Conservation (phyloP, 2,329 filamentous ascomycete genomes). For the Aspergillus texensis region DNA sequence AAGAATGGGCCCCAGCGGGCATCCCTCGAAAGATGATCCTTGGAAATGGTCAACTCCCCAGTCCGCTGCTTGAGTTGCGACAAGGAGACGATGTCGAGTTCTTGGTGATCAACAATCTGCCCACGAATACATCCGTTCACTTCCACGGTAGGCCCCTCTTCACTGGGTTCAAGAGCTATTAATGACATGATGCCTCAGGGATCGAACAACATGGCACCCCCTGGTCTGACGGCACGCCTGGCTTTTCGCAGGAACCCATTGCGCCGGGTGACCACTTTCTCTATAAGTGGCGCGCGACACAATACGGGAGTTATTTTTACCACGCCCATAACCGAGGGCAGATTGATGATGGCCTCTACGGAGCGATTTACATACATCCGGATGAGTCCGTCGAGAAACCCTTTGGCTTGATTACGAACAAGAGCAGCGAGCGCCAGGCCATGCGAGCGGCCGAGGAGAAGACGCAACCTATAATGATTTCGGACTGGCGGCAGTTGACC, state of each 20-base stretch:
- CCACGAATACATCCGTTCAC: conserved; percentile 29
- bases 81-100: conserved; percentile 34
- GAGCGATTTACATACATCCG: conserved; percentile 54
- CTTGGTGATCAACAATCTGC: conserved; percentile 30
- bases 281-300: conserved; percentile 56
- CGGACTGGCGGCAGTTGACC: conserved; percentile 58
- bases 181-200: conserved; percentile 14
- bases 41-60: conserved; percentile 33
- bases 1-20: conserved; percentile 31
- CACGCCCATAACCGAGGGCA: conserved; percentile 59
- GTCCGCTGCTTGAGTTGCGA: conserved; percentile 26
- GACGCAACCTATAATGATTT: conserved; percentile 53
- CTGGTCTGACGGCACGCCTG: conserved; percentile 62
- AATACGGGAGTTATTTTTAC: conserved; percentile 63
- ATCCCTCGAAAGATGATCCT: conserved; percentile 30
- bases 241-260: conserved; percentile 57
- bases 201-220: conserved; percentile 55
- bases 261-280: conserved; percentile 51
- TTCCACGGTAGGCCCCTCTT: conserved; percentile 31
- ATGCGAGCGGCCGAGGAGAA: conserved; percentile 54
- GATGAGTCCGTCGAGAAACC: conserved; percentile 44
- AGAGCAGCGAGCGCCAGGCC: conserved; percentile 38
- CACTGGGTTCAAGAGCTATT: neutral
- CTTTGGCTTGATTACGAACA: conserved; percentile 52
- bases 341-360: conserved; percentile 62